Percentiles rank a stretch among this genome's conserved stretches.
phyloP scores from a whole-genome alignment of 371 early-diverging fungal species.

The Haplosporangium sp. region DNA sequence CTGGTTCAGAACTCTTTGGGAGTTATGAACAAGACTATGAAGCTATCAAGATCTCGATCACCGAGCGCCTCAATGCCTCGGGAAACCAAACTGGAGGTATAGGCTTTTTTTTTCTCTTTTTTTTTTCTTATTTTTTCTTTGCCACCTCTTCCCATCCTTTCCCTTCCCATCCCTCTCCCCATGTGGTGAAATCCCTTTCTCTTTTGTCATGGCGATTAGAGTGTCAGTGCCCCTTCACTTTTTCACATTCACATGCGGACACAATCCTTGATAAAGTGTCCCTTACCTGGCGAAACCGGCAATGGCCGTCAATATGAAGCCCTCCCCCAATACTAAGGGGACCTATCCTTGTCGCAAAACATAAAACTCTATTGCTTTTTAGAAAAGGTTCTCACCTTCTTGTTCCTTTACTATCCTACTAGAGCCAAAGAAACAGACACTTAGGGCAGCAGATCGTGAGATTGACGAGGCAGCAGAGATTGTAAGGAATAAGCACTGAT shows the following conservation, averaged over 20 bases:
- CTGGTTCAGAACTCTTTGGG: constrained; percentile 81
- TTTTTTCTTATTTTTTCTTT: background rate
- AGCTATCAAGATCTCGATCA: constrained; percentile 70
- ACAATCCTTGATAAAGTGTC: too few species aligned
- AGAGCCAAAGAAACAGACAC: constrained; percentile 80
- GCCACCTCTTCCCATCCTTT: background rate
- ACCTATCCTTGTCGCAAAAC: too few species aligned
- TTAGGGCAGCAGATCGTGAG: constrained; percentile 84
- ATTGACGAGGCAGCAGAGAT: constrained; percentile 94
- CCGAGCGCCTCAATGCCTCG: constrained; percentile 68
- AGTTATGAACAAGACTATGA: constrained; percentile 90
- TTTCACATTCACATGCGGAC: too few species aligned
- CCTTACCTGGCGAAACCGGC: too few species aligned
- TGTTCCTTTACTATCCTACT: constrained; percentile 8
- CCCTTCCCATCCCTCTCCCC: too few species aligned
- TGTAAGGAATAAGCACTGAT: constrained; percentile 62
- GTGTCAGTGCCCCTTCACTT: too few species aligned
- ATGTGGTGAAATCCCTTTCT: too few species aligned
- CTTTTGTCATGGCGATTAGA: too few species aligned
- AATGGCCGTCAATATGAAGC: too few species aligned
- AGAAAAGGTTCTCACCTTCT: background rate
- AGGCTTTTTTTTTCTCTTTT: background rate
- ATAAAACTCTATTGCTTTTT: too few species aligned
- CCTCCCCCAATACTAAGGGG: too few species aligned
- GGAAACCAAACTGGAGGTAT: constrained; percentile 71